These are phyloP conservation scores for Astragalus membranaceus DNA, from an alignment of 306 rosid species.

Conservation along the genomic window DNA sequence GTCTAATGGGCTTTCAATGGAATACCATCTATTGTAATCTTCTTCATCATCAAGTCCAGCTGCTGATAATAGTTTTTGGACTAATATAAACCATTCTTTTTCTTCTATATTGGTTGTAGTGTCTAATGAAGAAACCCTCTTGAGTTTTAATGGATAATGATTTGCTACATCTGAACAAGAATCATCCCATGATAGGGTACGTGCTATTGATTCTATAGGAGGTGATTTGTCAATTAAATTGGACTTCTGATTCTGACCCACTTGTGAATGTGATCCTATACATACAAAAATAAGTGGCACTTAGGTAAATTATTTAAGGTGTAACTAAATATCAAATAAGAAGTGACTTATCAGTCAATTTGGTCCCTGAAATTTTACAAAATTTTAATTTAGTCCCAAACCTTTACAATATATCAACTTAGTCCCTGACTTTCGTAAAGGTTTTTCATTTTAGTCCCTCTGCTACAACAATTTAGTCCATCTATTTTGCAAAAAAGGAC, in stretches of 20 bases:
- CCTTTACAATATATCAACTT: too few species aligned
- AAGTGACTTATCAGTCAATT: too few species aligned
- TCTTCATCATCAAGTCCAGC: constrained; percentile 54
- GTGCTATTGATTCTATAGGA: constrained; percentile 82
- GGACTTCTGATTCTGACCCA: constrained; percentile 38
- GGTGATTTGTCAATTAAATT: constrained; percentile 96
- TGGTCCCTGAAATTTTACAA: too few species aligned
- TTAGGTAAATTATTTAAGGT: not conserved
- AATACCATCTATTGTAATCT: constrained; percentile 48
- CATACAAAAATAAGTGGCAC: not conserved
- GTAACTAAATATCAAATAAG: too few species aligned
- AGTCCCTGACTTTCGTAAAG: too few species aligned
- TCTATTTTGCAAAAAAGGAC: too few species aligned
- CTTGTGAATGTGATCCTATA: constrained; percentile 39
- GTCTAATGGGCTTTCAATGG: constrained; percentile 71
- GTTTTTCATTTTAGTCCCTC: too few species aligned
- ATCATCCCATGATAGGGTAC: constrained; percentile 79
- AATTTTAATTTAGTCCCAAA: too few species aligned
- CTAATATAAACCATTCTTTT: constrained; percentile 56
- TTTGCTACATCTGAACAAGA: constrained; percentile 46
- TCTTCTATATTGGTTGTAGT: constrained; percentile 39
- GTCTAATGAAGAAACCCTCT: constrained; percentile 39
- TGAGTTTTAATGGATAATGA: constrained; percentile 42
- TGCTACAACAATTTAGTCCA: too few species aligned
- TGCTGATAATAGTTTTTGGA: constrained; percentile 56